Evolutionary conservation across 345 rosid genomes (phyloP), one percentile per base, ranked within the genome.

Genomic region (Eucalyptus coolabah): DNA sequence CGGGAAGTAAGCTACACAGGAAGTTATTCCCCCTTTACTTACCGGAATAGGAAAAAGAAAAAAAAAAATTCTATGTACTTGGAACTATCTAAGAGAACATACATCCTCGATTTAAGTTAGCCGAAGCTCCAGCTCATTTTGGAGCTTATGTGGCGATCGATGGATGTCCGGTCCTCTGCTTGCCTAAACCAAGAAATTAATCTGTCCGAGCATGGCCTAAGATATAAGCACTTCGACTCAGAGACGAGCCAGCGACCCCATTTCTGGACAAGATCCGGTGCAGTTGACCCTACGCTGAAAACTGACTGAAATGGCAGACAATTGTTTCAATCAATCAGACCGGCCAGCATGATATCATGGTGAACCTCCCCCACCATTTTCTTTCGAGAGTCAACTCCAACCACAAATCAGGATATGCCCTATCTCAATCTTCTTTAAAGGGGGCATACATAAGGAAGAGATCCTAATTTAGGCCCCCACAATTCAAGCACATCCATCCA

Each of bases 241-340:
- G 24, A 40, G 85, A 77, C 85, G 24, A 77, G 85, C 47, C 85
- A 12, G 47, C 11, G 30, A 77, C 45, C 85, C 85, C 30, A 37
- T 37, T 37, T 77, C 85, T 40, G 85, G 47, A 77, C 85, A 77
- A 40, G 85, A 77, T 37, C 85, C 30, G 16, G 85, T 77, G 85
- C 85, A 77, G 85, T 40, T 77, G 85, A 77, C 85, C 85, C 85
- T 77, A 77, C 47, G 16, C 34, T 21, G 85, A 77, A 77, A 77
- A 77, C 85, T 40, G 85, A 77, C 85, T 14, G 16, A 89, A 91
- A 92, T 92, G 95, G 95, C 95, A 92, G 96, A 93, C 95, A 94
- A 88, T 81, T 63, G 86, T 69, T 87, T 92, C 93, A 92, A 91
- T 95, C 90, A 93, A 93, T 92, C 88, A 90, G 90, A 89, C 92